Evolutionary conservation across 1,284 basidiomycete genomes (phyloP), one percentile per base, ranked within the genome.

Genomic region (Pyrrhoderma noxium): DNA sequence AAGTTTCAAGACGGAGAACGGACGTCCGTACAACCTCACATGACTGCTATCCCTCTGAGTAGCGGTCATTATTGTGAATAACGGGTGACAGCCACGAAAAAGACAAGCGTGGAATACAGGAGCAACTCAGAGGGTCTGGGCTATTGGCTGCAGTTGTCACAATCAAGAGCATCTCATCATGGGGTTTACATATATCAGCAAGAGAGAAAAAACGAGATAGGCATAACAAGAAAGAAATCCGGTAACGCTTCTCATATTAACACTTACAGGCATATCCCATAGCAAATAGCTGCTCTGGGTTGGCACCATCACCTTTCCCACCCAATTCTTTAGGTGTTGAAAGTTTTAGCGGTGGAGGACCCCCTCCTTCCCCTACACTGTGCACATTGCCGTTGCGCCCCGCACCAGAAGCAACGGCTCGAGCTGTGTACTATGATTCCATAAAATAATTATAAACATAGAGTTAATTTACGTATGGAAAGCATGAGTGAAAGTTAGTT

Each of bases 281-380:
- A 3, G 79, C 79, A 52, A 82, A 81, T 40, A 82, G 67, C 56
- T 82, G 79, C 56, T 82, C 79, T 0, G 80, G 79, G 57, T 82
- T 82, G 55, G 76, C 65, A 21, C 79, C 79, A 14, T 75, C 67
- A 16, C 79, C 79, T 3, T 63, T 62, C 8, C 79, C 80, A 23
- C 79, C 79, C 37, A 82, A 60, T 43, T 70, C 75, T 55, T 74
- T 77, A 4, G 79, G 80, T 13, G 58, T 60, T 3, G 73, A 69
- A n/a, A 82, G 68, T 39, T 71, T 64, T 39, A 82, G 62, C 23
- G 69, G 64, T 51, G 80, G 61, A 3, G 62, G 60, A 0, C 60
- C 50, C n/a, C 64, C 66, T 22, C 67, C 70, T 41, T 66, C 67
- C 21, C 68, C 71, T 40, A 71, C 62, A 1, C 72, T 74, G 25